Evolutionary conservation across 108 stramenopile genomes (phyloP).

Genomic region (Cyclotella baltica): DNA sequence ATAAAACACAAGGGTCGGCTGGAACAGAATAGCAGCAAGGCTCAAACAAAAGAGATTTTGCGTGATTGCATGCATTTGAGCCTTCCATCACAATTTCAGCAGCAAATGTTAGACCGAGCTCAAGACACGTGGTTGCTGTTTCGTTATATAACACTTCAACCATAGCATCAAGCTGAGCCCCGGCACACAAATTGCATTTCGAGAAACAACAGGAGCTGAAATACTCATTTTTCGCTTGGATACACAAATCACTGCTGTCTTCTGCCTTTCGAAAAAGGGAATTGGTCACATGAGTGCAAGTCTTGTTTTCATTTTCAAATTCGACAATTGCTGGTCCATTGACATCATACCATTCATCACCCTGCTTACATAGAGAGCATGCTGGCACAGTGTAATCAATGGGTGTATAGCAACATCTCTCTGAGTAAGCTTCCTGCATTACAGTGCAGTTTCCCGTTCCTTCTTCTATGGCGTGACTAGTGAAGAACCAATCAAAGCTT

Average conservation of each 20-base stretch:
- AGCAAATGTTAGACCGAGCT: conserved; percentile 42
- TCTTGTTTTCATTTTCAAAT: conserved; percentile 33
- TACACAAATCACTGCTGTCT: conserved; percentile 41
- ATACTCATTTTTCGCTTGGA: conserved; percentile 35
- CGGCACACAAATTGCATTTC: conserved; percentile 43
- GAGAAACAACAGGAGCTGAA: conserved; percentile 46
- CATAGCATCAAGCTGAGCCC: conserved; percentile 43
- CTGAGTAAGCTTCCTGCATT: conserved; percentile 26
- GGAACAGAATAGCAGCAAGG: conserved; percentile 47
- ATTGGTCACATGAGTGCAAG: conserved; percentile 53
- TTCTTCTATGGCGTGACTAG: conserved; percentile 45
- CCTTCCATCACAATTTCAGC: conserved; percentile 42
- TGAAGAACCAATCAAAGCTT: conserved; percentile 57
- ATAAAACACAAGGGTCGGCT: conserved; percentile 41
- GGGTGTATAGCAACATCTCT: conserved; percentile 45
- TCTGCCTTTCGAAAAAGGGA: conserved; percentile 45
- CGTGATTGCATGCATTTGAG: conserved; percentile 42
- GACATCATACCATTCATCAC: conserved; percentile 44
- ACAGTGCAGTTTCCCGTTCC: conserved; percentile 39
- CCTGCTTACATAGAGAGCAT: conserved; percentile 51
- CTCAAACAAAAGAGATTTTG: conserved; percentile 36
- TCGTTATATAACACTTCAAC: conserved; percentile 50
- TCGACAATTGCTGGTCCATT: conserved; percentile 34
- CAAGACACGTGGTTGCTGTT: conserved; percentile 38
- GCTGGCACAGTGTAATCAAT: conserved; percentile 53